Conservation (phyloP, 1,284 basidiomycete species). For the Abortiporus biennis region DNA sequence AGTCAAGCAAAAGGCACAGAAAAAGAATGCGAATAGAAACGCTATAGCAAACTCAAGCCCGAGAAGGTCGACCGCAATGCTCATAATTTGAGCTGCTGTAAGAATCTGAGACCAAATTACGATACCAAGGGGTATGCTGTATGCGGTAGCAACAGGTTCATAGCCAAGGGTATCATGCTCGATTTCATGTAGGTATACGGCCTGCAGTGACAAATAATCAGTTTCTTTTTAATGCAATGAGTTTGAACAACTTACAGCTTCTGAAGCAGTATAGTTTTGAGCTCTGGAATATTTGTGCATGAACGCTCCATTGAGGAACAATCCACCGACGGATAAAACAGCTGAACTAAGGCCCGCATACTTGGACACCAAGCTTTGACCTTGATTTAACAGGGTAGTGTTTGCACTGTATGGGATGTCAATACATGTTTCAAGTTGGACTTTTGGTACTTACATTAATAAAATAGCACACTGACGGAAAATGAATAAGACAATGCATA, state of each 20-base stretch:
- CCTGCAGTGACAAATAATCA: conserved; percentile 9
- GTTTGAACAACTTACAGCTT: conserved; percentile 13
- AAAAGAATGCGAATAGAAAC: too few relatives aligned
- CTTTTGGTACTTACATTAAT: conserved; percentile 7
- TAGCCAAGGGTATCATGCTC: conserved; percentile 12
- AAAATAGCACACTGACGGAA: conserved; percentile 2
- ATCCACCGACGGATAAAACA: conserved; percentile 8
- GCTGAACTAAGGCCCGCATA: conserved; percentile 10
- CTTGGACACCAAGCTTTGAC: background rate
- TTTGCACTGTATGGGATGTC: conserved; percentile 6
- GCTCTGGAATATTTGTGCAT: conserved; percentile 14
- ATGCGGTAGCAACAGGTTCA: conserved; percentile 12
- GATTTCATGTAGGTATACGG: conserved; percentile 12
- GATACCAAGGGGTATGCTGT: conserved; percentile 17
- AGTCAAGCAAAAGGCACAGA: too few relatives aligned
- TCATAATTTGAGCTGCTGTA: conserved; percentile 13
- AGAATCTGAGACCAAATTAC: conserved; percentile 17
- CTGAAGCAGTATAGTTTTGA: conserved; percentile 11
- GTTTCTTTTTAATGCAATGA: background rate
- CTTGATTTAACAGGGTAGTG: conserved; percentile 3
- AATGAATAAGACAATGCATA: background rate
- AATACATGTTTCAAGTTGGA: background rate
- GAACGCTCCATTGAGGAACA: too few relatives aligned
- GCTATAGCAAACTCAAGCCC: too few relatives aligned
- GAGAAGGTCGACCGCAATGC: conserved; percentile 11